A percentile compares a stretch with the other conserved stretches of the same genome.
Conservation (phyloP, 306 rosid genomes). For the Boehmeria nivea region DNA sequence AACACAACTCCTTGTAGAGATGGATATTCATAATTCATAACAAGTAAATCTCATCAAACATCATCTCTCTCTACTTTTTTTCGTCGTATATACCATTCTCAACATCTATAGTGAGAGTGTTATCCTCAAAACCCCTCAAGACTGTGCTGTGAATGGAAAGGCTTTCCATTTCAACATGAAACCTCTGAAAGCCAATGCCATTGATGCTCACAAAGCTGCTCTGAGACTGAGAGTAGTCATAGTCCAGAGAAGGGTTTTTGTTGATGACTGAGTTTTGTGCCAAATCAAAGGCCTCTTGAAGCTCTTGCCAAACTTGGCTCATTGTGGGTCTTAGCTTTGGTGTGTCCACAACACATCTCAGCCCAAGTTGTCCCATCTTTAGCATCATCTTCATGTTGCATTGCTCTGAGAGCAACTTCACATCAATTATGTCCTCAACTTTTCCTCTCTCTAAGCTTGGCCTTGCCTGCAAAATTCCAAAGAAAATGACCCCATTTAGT, state of each 20-base stretch:
- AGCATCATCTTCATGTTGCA: too few species aligned
- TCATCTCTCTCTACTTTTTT: slow-evolving; percentile 5
- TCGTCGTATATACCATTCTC: slow-evolving; percentile 29
- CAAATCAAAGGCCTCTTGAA: slow-evolving; percentile 45
- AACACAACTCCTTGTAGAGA: too few species aligned
- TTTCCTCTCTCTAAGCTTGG: too few species aligned
- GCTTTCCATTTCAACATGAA: slow-evolving; percentile 57
- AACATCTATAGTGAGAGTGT: slow-evolving; percentile 40
- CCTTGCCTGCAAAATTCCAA: too few species aligned
- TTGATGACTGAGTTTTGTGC: slow-evolving; percentile 33
- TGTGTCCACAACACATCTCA: too few species aligned
- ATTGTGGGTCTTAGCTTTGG: too few species aligned
- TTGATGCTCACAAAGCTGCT: slow-evolving; percentile 57
- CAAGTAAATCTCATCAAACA: too few species aligned
- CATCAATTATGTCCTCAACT: too few species aligned
- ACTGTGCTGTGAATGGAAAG: slow-evolving; percentile 46
- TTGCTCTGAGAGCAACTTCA: too few species aligned
- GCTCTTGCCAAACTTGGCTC: slow-evolving; percentile 57
- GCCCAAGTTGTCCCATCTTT: too few species aligned
- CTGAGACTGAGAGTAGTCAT: slow-evolving; percentile 45
- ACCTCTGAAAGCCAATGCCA: slow-evolving; percentile 54
- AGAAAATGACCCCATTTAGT: too few species aligned
- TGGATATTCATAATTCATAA: too few species aligned
- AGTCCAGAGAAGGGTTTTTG: slow-evolving; percentile 27
- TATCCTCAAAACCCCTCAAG: slow-evolving; percentile 58